A percentile compares a stretch with the other conserved stretches of the same genome.
These are phyloP conservation scores for Akanthomyces muscarius DNA, from an alignment of 2,329 filamentous ascomycete genomes.

Conservation along the genomic window DNA sequence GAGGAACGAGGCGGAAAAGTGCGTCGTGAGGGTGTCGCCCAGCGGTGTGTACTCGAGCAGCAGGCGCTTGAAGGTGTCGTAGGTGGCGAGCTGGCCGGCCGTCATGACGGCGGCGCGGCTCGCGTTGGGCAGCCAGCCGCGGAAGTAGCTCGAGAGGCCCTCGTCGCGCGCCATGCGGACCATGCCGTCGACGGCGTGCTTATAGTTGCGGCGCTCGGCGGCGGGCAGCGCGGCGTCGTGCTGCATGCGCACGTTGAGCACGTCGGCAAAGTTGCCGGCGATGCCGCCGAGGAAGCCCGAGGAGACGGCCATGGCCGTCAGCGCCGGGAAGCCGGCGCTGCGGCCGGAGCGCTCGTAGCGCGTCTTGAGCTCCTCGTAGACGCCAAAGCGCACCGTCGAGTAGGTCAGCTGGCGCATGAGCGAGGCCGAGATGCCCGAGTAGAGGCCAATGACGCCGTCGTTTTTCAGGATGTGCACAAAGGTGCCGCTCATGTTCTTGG, in stretches of 20 bases:
- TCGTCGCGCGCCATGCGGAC: conserved; percentile 84
- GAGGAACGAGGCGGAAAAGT: conserved; percentile 73
- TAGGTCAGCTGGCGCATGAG: conserved; percentile 93
- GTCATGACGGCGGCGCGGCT: conserved; percentile 84
- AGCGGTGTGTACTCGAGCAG: conserved; percentile 64
- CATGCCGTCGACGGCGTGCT: conserved; percentile 81
- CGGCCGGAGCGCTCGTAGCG: conserved; percentile 43
- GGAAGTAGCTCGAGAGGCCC: conserved; percentile 70
- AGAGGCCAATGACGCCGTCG: conserved; percentile 76
- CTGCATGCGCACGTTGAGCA: conserved; percentile 98
- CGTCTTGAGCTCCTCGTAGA: conserved; percentile 90
- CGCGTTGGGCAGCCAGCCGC: conserved; percentile 80
- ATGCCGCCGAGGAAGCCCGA: conserved; percentile 88
- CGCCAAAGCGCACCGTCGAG: conserved; percentile 90
- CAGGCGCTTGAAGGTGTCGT: conserved; percentile 74
- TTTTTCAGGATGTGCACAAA: conserved; percentile 74
- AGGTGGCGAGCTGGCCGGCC: conserved; percentile 75
- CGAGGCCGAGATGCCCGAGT: conserved; percentile 87
- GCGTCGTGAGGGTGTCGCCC: conserved; percentile 67
- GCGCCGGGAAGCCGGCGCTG: conserved; percentile 65
- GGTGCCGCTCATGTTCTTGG: conserved; percentile 79
- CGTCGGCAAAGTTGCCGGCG: conserved; percentile 90
- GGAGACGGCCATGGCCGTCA: conserved; percentile 75
- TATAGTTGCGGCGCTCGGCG: conserved; percentile 78
- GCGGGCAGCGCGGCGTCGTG: conserved; percentile 76